Evolutionary conservation across 352 stramenopile species (phyloP), one percentile per base, ranked within the genome.

Genomic region (Phytophthora hybrid): DNA sequence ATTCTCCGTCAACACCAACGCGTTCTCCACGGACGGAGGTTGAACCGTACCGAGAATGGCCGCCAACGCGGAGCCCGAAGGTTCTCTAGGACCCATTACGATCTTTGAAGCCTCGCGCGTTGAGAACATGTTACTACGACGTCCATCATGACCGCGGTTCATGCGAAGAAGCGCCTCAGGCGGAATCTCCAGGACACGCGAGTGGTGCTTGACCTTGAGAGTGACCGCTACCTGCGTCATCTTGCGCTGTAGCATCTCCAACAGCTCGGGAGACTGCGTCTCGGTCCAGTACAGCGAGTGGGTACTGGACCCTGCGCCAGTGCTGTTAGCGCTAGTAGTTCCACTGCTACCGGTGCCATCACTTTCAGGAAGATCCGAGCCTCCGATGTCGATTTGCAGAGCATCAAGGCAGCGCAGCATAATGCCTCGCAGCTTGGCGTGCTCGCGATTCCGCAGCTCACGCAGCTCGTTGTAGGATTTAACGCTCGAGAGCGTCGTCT

Each of bases 351-450:
- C 32, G 8, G 32, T 19, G 14, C 14, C 34, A 10, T 60, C 41
- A 7, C 5, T 31, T 10, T 67, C 49, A 29, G 57, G 34, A 13
- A 65, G 39, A 16, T 74, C 66, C 4, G 71, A 67, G 18, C 21
- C 26, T 32, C 59, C 37, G 19, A 69, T 39, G 34, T 78, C 71
- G 32, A 72, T 62, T 23, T 91, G 78, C 4, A 93, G 66, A n/a
- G 84, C 79, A 62, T 91, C 85, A 37, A 93, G 83, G 66, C 83
- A 91, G 1, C 77, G 74, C 65, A 90, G 53, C 81, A 93, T 91
- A 46, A 93, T 85, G 5, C 29, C 55, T 2, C 82, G 79, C 46
- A 91, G 44, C 6, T 78, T 79, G 11, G 66, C 64, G 52, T 88
- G 76, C 32, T 93, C 82, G 1, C 79, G 59, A 72, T 90, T 91